Percentiles rank a stretch among this genome's conserved stretches.
phyloP scores from a whole-genome alignment of 1,139 yeast genomes.

The Debaryomyces sp. region DNA sequence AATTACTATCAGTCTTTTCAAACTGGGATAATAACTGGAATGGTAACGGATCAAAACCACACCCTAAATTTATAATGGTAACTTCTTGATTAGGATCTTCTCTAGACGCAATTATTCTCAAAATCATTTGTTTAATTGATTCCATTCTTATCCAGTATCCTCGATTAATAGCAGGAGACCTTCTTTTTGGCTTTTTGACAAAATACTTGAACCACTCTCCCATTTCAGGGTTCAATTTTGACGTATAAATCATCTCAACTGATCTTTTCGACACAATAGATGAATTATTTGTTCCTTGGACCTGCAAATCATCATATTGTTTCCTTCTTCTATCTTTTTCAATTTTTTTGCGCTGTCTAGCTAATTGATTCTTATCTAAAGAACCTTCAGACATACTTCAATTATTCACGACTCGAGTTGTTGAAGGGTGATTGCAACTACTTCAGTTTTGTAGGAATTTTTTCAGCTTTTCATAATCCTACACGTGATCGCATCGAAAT shows the following conservation, averaged over 20 bases:
- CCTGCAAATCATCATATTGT: constrained; percentile 59
- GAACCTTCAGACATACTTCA: constrained; percentile 1
- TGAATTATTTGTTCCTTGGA: constrained; percentile 83
- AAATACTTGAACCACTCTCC: constrained; percentile 65
- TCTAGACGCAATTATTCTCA: constrained; percentile 38
- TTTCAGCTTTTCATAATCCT: neutral
- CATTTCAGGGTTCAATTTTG: constrained; percentile 39
- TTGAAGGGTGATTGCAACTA: neutral
- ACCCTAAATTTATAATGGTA: constrained; percentile 70
- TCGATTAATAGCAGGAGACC: constrained; percentile 81
- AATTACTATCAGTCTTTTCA: constrained; percentile 18
- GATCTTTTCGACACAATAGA: constrained; percentile 84
- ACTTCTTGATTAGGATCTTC: constrained; percentile 23
- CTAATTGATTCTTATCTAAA: constrained; percentile 19
- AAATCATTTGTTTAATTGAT: constrained; percentile 58
- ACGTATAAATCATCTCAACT: constrained; percentile 66
- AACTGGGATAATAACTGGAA: constrained; percentile 54
- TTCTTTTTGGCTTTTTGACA: constrained; percentile 66
- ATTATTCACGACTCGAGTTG: neutral
- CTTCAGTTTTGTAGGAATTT: neutral
- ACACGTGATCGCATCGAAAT: constrained; percentile 1
- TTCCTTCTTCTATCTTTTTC: constrained; percentile 52
- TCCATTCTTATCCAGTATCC: constrained; percentile 87
- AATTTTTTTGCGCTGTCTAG: constrained; percentile 39
- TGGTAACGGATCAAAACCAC: constrained; percentile 82